Base-by-base conservation (phyloP, 2,329 filamentous ascomycete genomes). In the Aspergillus quadricinctus region DNA sequence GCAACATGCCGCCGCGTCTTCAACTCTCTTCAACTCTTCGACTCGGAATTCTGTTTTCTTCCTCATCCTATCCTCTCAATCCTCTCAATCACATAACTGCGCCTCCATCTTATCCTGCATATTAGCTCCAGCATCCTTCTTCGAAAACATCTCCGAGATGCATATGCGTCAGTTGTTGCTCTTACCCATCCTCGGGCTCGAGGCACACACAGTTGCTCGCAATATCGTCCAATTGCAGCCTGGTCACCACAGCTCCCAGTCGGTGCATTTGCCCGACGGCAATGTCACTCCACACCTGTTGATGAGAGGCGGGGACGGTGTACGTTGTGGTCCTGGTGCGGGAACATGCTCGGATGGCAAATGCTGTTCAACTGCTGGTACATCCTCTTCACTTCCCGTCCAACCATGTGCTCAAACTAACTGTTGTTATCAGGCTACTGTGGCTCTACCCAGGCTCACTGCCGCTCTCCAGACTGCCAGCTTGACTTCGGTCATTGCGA, bases 351-450 rank as follows among this genome's bases (percentile, higher is more conserved):
- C 66, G 10, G 60, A 67, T 41, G 66, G 66, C 17, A 68, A 69
- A 40, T 77, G 75, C 61, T 77, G 75, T 61, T 76, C 74, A 17
- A 59, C 64, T 49, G 63, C 70, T 56, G 75, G 75, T 75, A 66
- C 50, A 60, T 64, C 8, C 51, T 21, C 43, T 49, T 23, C 2
- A 23, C 28, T 23, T 25, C 45, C 21, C 23, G 48, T 14, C 14
- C 28, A 10, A 5, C 29, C 14, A 14, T 46, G 35, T 11, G 23
- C 28, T 48, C 28, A 31, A 6, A 35, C 25, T 9, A 25, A 21
- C 53, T 56, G 14, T 55, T 28, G n/a, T 28, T 10, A 28, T 31
- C 56, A 77, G 74, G 74, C 29, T 76, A 69, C 55, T 77, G 74
- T 50, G 73, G 74, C 25, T 67, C 65, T 7, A 71, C 72, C 1